Percentiles rank a stretch among this genome's conserved stretches.
phyloP scores from a whole-genome alignment of 257 asterid species.

The Solanum pinnatisectum region DNA sequence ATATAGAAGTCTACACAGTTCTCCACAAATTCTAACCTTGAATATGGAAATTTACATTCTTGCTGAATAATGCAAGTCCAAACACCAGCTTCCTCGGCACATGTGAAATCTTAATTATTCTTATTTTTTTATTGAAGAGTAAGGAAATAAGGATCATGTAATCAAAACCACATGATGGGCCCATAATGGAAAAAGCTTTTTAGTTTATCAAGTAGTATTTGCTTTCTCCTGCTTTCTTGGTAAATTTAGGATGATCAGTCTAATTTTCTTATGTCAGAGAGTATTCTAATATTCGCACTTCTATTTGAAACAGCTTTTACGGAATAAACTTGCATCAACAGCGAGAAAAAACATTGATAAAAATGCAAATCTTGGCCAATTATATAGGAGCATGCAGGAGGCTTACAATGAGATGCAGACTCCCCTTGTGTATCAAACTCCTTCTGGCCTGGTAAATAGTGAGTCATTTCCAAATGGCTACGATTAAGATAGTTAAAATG shows the following conservation, averaged over 20 bases:
- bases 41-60: neutral
- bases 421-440: conserved; percentile 78
- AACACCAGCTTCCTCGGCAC: neutral
- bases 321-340: conserved; percentile 76
- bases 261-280: neutral
- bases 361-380: conserved; percentile 70
- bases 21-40: neutral
- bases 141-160: neutral
- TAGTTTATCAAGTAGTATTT: neutral
- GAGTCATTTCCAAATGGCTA: neutral
- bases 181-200: neutral
- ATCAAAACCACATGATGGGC: neutral
- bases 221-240: neutral
- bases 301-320: conserved; percentile 58
- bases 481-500: neutral
- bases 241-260: neutral
- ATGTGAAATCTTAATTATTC: neutral
- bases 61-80: neutral
- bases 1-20: neutral
- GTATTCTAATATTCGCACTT: neutral
- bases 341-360: conserved; percentile 55
- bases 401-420: conserved; percentile 90
- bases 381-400: conserved; percentile 69
- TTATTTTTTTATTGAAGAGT: neutral
- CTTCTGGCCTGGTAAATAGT: conserved; percentile 52